These are phyloP conservation scores for Boletus semigastroideus DNA, from an alignment of 1,284 basidiomycete species.

Conservation along the genomic window DNA sequence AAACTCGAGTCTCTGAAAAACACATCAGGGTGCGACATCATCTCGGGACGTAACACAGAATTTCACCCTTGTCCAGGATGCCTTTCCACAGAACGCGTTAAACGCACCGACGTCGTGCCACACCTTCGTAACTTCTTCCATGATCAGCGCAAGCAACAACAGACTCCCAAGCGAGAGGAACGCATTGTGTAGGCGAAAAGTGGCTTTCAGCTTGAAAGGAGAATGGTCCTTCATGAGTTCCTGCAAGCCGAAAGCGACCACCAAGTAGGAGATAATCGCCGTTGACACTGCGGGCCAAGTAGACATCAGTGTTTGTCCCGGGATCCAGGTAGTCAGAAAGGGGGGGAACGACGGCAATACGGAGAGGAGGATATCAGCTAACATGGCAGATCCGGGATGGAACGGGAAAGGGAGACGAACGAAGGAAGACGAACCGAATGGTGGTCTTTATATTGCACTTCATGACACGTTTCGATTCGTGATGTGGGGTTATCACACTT, in stretches of 20 bases:
- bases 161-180: conserved; percentile 80
- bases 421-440: not conserved
- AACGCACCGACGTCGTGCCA: conserved; percentile 70
- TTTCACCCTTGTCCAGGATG: conserved; percentile 80
- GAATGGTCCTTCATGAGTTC: conserved; percentile 80
- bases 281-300: conserved; percentile 71
- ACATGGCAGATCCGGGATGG: not conserved
- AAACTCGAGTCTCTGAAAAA: conserved; percentile 72
- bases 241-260: conserved; percentile 83
- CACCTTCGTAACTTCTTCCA: conserved; percentile 84
- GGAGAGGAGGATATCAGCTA: conserved; percentile 6
- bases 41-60: conserved; percentile 24
- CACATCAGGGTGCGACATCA: conserved; percentile 8
- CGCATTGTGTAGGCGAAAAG: conserved; percentile 92
- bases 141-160: conserved; percentile 80
- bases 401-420: not conserved
- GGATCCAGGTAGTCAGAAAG: conserved; percentile 65
- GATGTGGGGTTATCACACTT: too few species aligned
- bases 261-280: conserved; percentile 78
- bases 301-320: conserved; percentile 76
- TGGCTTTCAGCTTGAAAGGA: conserved; percentile 73
- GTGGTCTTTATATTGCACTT: not conserved
- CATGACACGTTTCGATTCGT: too few species aligned
- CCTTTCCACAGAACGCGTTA: conserved; percentile 74
- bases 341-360: conserved; percentile 41